Conservation (phyloP, 768 basidiomycete genomes). For the Hebeloma cylindrosporum region DNA sequence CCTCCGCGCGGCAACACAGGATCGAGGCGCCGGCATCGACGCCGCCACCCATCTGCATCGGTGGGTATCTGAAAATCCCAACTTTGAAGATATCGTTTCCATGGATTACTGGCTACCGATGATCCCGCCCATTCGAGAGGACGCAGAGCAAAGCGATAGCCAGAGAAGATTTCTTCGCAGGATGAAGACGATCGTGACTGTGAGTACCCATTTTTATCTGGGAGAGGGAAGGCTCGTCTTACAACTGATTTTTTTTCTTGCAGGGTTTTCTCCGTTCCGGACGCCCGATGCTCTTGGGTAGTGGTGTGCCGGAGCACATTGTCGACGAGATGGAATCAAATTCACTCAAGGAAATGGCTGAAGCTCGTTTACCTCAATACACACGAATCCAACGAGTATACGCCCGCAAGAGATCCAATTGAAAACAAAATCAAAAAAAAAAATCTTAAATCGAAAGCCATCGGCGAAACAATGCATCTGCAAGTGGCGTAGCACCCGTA, state of each 20-base stretch:
- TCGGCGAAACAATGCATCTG: constrained; percentile 65
- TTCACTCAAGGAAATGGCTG: constrained; percentile 51
- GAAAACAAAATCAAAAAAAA: not conserved
- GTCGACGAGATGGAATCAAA: constrained; percentile 55
- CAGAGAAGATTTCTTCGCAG: constrained; percentile 39
- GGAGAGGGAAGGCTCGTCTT: not conserved
- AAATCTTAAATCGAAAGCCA: constrained; percentile 77
- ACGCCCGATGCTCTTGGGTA: constrained; percentile 66
- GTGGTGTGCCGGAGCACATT: constrained; percentile 53
- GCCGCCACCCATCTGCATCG: constrained; percentile 55
- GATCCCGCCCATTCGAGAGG: constrained; percentile 42
- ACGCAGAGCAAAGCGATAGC: constrained; percentile 37
- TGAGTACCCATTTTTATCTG: constrained; percentile 23
- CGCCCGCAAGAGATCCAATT: constrained; percentile 55
- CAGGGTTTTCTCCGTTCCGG: constrained; percentile 67
- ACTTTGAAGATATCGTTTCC: constrained; percentile 59
- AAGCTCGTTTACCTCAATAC: constrained; percentile 46
- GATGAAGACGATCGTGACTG: constrained; percentile 62
- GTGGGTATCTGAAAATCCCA: constrained; percentile 55
- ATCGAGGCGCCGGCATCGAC: constrained; percentile 61
- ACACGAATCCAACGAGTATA: constrained; percentile 62
- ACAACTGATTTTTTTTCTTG: not conserved
- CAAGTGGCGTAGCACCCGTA: constrained; percentile 73
- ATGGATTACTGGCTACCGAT: constrained; percentile 64
- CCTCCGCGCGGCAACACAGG: constrained; percentile 49